phyloP scores from a whole-genome alignment of 805 yeast species.

The Clavispora santaluciae region DNA sequence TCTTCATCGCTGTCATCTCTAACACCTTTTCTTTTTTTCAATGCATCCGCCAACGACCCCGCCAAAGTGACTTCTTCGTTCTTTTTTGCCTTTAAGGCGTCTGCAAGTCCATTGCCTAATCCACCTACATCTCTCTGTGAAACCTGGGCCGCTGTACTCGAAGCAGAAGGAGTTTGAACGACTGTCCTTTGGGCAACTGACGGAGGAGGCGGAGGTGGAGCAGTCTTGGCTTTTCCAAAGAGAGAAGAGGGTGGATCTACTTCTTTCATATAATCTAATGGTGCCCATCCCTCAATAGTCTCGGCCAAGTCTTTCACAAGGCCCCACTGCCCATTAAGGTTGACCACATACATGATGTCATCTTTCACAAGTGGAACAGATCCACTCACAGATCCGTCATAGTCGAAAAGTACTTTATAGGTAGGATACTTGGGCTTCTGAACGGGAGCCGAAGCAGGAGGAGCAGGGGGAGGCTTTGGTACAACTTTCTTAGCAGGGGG shows the following conservation, averaged over 20 bases:
- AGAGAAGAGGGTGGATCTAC: constrained; percentile 43
- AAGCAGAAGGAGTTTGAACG: not conserved
- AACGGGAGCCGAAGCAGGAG: constrained; percentile 46
- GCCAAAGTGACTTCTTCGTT: constrained; percentile 60
- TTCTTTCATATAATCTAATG: constrained; percentile 79
- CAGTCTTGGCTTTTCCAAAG: constrained; percentile 18
- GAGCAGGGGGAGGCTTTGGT: constrained; percentile 54
- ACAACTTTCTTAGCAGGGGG: constrained; percentile 51
- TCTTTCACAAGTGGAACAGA: constrained; percentile 76
- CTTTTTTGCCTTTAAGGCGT: constrained; percentile 60
- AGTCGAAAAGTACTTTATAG: constrained; percentile 82
- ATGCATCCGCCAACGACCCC: constrained; percentile 85
- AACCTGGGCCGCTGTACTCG: constrained; percentile 3
- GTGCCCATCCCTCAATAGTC: constrained; percentile 91
- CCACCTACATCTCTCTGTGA: constrained; percentile 19
- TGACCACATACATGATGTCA: constrained; percentile 65
- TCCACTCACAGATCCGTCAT: constrained; percentile 79
- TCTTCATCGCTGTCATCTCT: constrained; percentile 67
- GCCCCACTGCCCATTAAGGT: constrained; percentile 91
- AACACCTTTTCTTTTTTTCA: constrained; percentile 65
- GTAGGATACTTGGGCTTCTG: constrained; percentile 63
- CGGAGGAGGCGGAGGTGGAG: constrained; percentile 38
- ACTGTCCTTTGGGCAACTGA: constrained; percentile 4
- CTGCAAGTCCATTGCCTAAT: constrained; percentile 58
- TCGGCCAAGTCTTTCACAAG: constrained; percentile 76